A percentile compares a stretch with the other conserved stretches of the same genome.
Evolutionary conservation across 1,284 basidiomycete genomes (phyloP).

Genomic region (Irpex lacteus): DNA sequence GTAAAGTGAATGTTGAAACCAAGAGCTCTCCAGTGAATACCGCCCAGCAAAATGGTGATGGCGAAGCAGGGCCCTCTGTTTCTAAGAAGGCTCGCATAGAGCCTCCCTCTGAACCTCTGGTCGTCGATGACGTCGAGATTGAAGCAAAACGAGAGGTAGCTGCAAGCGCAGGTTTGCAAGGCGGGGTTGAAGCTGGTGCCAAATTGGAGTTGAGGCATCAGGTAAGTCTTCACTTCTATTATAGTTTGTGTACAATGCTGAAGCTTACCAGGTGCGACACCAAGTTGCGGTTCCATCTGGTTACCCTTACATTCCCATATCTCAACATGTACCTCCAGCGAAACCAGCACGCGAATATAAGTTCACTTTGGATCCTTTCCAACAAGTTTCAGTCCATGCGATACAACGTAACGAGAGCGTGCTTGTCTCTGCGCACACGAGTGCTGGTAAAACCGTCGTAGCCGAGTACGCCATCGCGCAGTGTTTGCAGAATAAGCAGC

Average conservation of each 20-base stretch:
- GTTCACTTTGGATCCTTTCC: conserved; percentile 97
- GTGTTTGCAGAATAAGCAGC: conserved; percentile 87
- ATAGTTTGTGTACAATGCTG: background rate
- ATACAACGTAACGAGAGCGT: conserved; percentile 98
- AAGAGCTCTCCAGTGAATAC: conserved; percentile 9
- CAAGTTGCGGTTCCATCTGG: conserved; percentile 95
- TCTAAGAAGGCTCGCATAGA: conserved; percentile 51
- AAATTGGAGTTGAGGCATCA: conserved; percentile 78
- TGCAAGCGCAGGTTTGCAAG: conserved; percentile 79
- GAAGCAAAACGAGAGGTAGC: conserved; percentile 88
- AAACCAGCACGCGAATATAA: conserved; percentile 94
- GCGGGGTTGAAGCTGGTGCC: conserved; percentile 62
- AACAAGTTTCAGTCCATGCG: conserved; percentile 90
- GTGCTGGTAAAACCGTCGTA: conserved; percentile 97
- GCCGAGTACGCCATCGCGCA: conserved; percentile 99
- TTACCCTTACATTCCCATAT: conserved; percentile 90
- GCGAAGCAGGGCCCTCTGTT: conserved; percentile 25
- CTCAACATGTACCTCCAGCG: conserved; percentile 86
- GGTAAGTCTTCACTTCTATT: conserved; percentile 39
- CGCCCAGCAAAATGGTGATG: conserved; percentile 13
- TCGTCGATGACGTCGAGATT: conserved; percentile 88
- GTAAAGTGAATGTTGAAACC: conserved; percentile 20
- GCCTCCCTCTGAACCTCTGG: conserved; percentile 64
- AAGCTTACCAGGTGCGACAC: conserved; percentile 70
- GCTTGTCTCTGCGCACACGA: conserved; percentile 98